Evolutionary conservation across 805 yeast genomes (phyloP), one percentile per base, ranked within the genome.

Genomic region (Wickerhamiella vanderwaltii): DNA sequence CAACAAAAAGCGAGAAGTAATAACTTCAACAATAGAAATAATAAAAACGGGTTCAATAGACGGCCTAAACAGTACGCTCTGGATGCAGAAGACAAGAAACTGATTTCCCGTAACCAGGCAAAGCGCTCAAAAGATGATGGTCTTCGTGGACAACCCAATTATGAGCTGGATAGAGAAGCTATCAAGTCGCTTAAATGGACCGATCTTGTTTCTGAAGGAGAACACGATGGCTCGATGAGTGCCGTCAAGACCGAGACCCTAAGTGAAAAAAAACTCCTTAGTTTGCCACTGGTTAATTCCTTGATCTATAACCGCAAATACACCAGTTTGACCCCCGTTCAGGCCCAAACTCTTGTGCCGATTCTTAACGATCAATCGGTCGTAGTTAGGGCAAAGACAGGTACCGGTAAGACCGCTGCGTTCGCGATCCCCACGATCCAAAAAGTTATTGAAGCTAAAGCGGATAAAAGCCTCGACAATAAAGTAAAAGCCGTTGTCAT

Each of bases 381-480:
- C 32, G 84, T 86, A 17, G 86, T 85, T 29, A 70, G 94, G 53
- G 95, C 96, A 20, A 84, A 84, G 59, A 86, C 96, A 3, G 96
- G 96, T 58, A 86, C 96, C 2, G 96, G 96, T 54, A 86, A 86
- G 59, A 86, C 96, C 0, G 74, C 82, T 48, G 93, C 95, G 0
- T 86, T 84, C 59, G 79, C 87, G 46, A 66, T 87, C 32, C 95
- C 95, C 2, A 63, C 82, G 9, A 63, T 84, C 35, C 80, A 84
- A 55, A 70, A 73, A 35, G 61, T 69, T 45, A 49, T 64, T 54
- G 61, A 63, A 55, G 49, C 64, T 50, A 53, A 52, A 44, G 56
- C 53, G 43, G 51, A 50, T 9, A 60, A 57, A 13, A 54, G 58
- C 4, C 58, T 63, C 31, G 59, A 61, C 45, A 22, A 26, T 42